These are phyloP conservation scores for Pulveroboletus sp. DNA, from an alignment of 768 basidiomycete species.

Conservation along the genomic window DNA sequence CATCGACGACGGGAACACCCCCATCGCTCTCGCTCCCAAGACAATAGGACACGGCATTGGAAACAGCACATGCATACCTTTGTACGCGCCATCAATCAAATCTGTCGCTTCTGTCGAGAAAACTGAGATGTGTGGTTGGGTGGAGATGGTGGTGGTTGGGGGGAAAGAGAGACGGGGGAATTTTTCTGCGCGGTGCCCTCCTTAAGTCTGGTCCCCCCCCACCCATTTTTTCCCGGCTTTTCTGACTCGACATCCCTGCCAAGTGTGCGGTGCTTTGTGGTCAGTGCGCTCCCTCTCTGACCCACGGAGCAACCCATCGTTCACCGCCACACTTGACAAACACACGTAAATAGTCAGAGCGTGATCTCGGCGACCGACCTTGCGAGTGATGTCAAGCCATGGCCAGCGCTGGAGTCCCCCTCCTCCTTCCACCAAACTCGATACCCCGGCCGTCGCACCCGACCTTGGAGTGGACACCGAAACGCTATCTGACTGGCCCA, in stretches of 20 bases:
- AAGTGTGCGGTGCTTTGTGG: conserved; percentile 26
- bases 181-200: not conserved
- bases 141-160: conserved; percentile 19
- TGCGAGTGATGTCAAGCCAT: conserved; percentile 2
- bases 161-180: conserved; percentile 11
- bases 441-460: conserved; percentile 35
- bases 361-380: not conserved
- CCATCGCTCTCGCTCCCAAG: not conserved
- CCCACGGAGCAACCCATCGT: not conserved
- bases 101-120: not conserved
- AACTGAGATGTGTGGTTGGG: not conserved
- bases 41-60: not conserved
- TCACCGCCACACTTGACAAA: conserved; percentile 22
- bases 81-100: conserved; percentile 61
- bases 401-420: conserved; percentile 35
- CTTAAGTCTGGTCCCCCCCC: conserved; percentile 15
- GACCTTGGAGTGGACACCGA: conserved; percentile 72
- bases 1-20: conserved; percentile 6
- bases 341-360: not conserved
- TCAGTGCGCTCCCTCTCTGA: conserved; percentile 10
- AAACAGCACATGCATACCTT: conserved; percentile 33
- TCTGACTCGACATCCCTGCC: conserved; percentile 14
- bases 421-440: conserved; percentile 49
- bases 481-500: conserved; percentile 57
- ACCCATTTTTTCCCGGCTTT: not conserved